Evolutionary conservation across 306 rosid genomes (phyloP).

Genomic region (Dicorynia guianensis): DNA sequence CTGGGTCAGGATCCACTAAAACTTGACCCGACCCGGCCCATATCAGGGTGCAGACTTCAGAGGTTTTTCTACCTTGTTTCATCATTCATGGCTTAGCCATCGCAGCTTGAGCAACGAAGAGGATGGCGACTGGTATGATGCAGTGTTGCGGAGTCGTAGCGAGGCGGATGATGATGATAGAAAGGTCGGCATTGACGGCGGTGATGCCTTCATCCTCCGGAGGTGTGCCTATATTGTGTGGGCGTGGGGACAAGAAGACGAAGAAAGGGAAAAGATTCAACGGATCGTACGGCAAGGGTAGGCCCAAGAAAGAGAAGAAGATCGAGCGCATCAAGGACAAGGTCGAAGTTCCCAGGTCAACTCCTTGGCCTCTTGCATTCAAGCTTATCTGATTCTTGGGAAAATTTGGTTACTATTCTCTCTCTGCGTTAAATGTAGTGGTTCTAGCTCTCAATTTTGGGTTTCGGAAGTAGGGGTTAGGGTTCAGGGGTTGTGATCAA

Average conservation of each 20-base stretch:
- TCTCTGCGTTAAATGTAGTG: background rate
- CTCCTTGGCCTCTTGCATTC: constrained; percentile 99
- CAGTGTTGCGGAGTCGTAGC: constrained; percentile 67
- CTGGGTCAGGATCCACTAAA: no score
- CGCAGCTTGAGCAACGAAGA: background rate
- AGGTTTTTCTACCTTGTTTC: no score
- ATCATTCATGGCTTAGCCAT: no score
- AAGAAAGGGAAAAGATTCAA: constrained; percentile 93
- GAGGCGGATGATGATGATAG: constrained; percentile 55
- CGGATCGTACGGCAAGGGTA: constrained; percentile 81
- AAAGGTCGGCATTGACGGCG: constrained; percentile 33
- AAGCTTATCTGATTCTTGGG: constrained; percentile 70
- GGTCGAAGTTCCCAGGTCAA: constrained; percentile 94
- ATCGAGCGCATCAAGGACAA: constrained; percentile 90
- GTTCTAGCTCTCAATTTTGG: background rate
- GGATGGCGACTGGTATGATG: constrained; percentile 58
- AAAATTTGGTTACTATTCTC: background rate
- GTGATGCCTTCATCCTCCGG: background rate
- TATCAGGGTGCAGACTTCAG: no score
- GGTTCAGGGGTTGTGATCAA: background rate
- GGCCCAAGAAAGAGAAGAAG: constrained; percentile 91
- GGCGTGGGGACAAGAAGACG: constrained; percentile 93
- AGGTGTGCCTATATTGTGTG: constrained; percentile 63
- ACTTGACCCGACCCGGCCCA: no score
- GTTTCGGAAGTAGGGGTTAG: constrained; percentile 34